A percentile compares a stretch with the other conserved stretches of the same genome.
These are phyloP conservation scores for Quercus tomentella DNA, from an alignment of 331 rosid genomes.

Conservation along the genomic window DNA sequence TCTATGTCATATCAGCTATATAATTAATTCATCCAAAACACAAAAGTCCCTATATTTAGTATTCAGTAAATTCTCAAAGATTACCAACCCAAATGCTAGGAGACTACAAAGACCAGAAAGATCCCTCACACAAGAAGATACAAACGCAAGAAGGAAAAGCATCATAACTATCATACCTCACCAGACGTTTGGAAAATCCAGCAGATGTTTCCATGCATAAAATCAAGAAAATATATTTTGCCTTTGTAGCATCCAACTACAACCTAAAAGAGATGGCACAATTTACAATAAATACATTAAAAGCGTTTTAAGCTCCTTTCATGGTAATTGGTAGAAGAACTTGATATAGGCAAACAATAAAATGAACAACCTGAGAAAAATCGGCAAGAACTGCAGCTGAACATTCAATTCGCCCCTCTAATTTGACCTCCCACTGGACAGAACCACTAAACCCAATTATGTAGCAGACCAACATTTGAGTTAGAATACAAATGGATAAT, in stretches of 20 bases:
- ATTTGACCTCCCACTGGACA: slow-evolving; percentile 72
- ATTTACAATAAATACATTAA: slow-evolving; percentile 18
- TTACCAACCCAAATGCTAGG: neutral
- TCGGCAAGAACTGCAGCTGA: slow-evolving; percentile 74
- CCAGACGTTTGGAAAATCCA: slow-evolving; percentile 89
- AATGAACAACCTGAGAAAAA: slow-evolving; percentile 67
- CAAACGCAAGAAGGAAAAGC: slow-evolving; percentile 6
- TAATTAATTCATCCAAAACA: neutral
- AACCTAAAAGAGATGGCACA: slow-evolving; percentile 46
- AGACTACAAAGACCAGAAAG: neutral
- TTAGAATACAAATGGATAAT: slow-evolving; percentile 3
- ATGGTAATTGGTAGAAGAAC: neutral
- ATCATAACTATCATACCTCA: slow-evolving; percentile 54
- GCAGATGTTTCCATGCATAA: slow-evolving; percentile 52
- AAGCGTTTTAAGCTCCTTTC: neutral
- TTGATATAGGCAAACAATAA: neutral
- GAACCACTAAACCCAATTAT: slow-evolving; percentile 70
- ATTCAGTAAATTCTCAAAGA: neutral
- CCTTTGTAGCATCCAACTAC: slow-evolving; percentile 95
- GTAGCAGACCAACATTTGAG: slow-evolving; percentile 24
- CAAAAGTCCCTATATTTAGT: neutral
- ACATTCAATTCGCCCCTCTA: slow-evolving; percentile 88
- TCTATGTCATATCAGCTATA: neutral
- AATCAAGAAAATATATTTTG: slow-evolving; percentile 78
- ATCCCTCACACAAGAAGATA: slow-evolving; percentile 22